Evolutionary conservation across 768 basidiomycete species (phyloP).

Genomic region (Mycena crocata): DNA sequence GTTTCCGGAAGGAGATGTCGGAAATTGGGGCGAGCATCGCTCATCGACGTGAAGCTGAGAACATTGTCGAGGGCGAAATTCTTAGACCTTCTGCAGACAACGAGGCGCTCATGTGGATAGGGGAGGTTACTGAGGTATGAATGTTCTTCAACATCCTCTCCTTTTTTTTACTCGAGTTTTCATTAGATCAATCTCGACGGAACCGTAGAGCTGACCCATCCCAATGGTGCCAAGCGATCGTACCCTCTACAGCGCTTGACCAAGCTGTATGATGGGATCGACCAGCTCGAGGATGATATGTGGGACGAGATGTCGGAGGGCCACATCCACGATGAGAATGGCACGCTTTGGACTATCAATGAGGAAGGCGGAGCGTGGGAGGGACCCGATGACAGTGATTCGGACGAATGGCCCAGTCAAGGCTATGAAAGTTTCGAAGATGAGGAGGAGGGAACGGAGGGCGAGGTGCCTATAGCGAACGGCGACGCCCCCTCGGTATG

Average conservation of each 20-base stretch:
- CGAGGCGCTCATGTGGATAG: constrained; percentile 77
- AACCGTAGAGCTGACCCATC: constrained; percentile 76
- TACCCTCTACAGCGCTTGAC: constrained; percentile 79
- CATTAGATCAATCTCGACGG: constrained; percentile 85
- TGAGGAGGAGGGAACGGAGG: constrained; percentile 34
- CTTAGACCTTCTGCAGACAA: constrained; percentile 54
- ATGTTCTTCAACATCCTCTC: constrained; percentile 10
- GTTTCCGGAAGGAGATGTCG: constrained; percentile 80
- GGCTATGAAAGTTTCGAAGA: constrained; percentile 44
- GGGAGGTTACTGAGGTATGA: constrained; percentile 83
- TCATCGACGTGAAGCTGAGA: constrained; percentile 53
- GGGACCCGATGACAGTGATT: constrained; percentile 52
- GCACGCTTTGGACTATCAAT: constrained; percentile 54
- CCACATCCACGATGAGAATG: constrained; percentile 57
- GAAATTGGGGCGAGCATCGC: constrained; percentile 74
- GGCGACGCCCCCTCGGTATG: constrained; percentile 8
- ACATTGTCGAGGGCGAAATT: constrained; percentile 54
- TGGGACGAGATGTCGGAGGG: constrained; percentile 67
- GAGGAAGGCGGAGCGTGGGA: constrained; percentile 59
- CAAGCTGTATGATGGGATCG: constrained; percentile 82
- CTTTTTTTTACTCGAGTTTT: constrained; percentile 23
- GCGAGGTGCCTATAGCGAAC: constrained; percentile 17
- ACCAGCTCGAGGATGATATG: constrained; percentile 79
- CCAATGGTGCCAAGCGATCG: constrained; percentile 59
- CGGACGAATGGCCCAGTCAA: constrained; percentile 48